These are phyloP conservation scores for Suillus cothurnatus DNA, from an alignment of 768 basidiomycete species.

Conservation along the genomic window DNA sequence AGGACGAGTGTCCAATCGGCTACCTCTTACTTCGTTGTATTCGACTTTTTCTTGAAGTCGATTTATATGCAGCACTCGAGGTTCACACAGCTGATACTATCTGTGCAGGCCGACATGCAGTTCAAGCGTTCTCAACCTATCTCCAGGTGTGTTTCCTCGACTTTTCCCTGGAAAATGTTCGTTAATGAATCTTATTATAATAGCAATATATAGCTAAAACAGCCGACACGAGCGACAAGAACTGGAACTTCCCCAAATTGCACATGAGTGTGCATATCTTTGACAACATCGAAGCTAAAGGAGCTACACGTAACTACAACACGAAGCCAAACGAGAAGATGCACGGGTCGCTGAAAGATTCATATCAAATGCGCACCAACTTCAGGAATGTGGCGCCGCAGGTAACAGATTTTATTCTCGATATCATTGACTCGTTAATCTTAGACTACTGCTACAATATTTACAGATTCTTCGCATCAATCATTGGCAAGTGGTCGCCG, in stretches of 20 bases:
- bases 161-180: too few species aligned
- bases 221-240: conserved; percentile 12
- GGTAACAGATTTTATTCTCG: conserved; percentile 16
- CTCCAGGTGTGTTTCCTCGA: conserved; percentile 21
- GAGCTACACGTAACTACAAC: conserved; percentile 31
- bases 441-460: neutral
- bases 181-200: neutral
- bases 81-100: conserved; percentile 35
- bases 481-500: neutral
- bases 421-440: neutral
- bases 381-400: conserved; percentile 35
- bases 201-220: neutral
- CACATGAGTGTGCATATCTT: conserved; percentile 36
- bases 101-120: conserved; percentile 18
- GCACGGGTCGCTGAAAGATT: conserved; percentile 29
- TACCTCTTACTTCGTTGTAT: conserved; percentile 32
- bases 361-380: conserved; percentile 32
- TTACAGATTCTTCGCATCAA: neutral
- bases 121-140: conserved; percentile 17
- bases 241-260: conserved; percentile 37
- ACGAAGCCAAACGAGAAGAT: conserved; percentile 35
- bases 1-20: conserved; percentile 12
- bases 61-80: conserved; percentile 31
- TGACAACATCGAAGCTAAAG: conserved; percentile 35
- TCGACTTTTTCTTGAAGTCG: conserved; percentile 32